Evolutionary conservation across 768 basidiomycete genomes (phyloP).

Genomic region (Glaciozyma martinii): DNA sequence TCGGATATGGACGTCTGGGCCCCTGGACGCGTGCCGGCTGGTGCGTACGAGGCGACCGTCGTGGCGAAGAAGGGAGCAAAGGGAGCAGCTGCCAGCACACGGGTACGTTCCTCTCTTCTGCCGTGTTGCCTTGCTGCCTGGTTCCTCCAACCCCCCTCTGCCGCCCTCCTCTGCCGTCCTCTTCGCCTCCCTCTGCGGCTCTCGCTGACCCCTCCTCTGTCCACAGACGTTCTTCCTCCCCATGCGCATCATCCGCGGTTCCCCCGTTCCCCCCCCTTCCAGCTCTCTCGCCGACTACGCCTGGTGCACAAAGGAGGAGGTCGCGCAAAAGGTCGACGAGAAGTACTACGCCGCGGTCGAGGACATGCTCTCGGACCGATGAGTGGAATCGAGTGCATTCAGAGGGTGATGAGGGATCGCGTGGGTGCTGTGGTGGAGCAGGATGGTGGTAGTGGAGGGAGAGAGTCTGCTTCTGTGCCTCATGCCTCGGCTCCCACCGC

Average conservation of each 20-base stretch:
- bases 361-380: slow-evolving; percentile 67
- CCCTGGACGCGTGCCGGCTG: slow-evolving; percentile 80
- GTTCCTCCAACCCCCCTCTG: background rate
- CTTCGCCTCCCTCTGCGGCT: background rate
- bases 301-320: slow-evolving; percentile 90
- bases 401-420: no score
- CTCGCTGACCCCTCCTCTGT: background rate
- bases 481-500: no score
- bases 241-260: slow-evolving; percentile 82
- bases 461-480: no score
- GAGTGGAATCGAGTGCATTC: no score
- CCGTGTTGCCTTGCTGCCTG: no score
- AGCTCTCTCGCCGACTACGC: slow-evolving; percentile 62
- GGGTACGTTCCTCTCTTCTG: slow-evolving; percentile 15
- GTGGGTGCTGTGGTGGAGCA: no score
- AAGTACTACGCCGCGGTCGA: slow-evolving; percentile 69
- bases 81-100: slow-evolving; percentile 11
- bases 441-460: no score
- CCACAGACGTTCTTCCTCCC: slow-evolving; percentile 86
- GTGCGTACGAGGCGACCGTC: slow-evolving; percentile 52
- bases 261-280: slow-evolving; percentile 54
- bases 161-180: background rate
- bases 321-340: slow-evolving; percentile 56
- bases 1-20: slow-evolving; percentile 85
- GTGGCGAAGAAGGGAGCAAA: slow-evolving; percentile 16